Conservation (phyloP, 2,329 filamentous ascomycete species). For the Davidsoniella australis region DNA sequence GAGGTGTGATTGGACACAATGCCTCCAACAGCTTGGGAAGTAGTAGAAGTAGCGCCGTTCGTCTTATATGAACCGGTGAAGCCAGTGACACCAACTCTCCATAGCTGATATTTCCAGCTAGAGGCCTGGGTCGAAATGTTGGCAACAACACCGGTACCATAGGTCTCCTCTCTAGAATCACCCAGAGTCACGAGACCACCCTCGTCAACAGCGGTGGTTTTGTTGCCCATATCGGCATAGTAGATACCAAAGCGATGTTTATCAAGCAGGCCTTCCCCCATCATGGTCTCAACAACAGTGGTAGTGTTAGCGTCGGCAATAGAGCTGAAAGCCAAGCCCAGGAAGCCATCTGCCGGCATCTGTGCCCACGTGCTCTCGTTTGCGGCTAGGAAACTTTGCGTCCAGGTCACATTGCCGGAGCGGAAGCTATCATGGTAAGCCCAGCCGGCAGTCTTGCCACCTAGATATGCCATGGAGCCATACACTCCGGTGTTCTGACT, state of each 20-base stretch:
- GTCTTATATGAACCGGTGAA: conserved; percentile 13
- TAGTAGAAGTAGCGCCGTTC: neutral
- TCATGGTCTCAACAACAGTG: conserved; percentile 20
- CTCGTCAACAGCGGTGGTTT: neutral
- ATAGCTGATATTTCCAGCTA: conserved; percentile 18
- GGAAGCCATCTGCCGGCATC: conserved; percentile 20
- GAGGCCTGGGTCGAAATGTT: conserved; percentile 13
- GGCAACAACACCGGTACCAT: conserved; percentile 16
- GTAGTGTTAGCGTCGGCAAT: conserved; percentile 18
- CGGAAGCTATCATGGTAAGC: conserved; percentile 18
- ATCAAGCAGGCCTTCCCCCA: conserved; percentile 18
- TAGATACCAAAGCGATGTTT: conserved; percentile 20
- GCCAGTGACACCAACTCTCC: conserved; percentile 17
- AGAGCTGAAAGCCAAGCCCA: conserved; percentile 20
- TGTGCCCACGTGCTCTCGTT: conserved; percentile 17
- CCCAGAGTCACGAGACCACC: conserved; percentile 19
- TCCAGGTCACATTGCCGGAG: conserved; percentile 15
- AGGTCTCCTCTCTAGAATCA: conserved; percentile 19
- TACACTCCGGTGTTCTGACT: conserved; percentile 14
- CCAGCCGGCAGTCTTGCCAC: conserved; percentile 16
- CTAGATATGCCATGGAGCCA: conserved; percentile 19
- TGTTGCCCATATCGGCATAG: conserved; percentile 16
- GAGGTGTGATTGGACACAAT: neutral
- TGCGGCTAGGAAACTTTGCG: conserved; percentile 19
- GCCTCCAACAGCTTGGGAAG: conserved; percentile 16